Base-by-base conservation (phyloP, 129 eudicot genomes). In the Chrysanthemum lavandulifolium region DNA sequence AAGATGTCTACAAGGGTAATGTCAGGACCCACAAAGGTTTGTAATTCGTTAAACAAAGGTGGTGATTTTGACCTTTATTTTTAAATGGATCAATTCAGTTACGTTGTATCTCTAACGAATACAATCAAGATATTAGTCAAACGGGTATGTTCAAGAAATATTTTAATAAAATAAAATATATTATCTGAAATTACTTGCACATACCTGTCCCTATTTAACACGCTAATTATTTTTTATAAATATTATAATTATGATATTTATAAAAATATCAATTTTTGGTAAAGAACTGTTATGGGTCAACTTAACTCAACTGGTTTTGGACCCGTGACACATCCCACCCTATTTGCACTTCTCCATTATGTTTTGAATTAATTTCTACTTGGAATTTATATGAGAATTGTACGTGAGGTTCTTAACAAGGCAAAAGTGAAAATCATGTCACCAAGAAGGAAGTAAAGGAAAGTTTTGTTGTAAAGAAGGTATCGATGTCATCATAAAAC, bases 11-110 rank as follows among this genome's bases (percentile, higher is more conserved):
- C 82, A 95, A 88, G 86, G 97, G 99, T 50, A 95, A 95, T 85
- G 99, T 97, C 99, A 3, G 97, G 99, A 15, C 99, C 99, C 63
- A 95, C 99, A 1, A 95, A 95, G 99, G 99, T 95, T 56, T 5
- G 67, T 65, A 8, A 49, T 71, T 78, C 14, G 0, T 48, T n/a
- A n/a, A n/a, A n/a, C n/a, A 21, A 16, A 13, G 31, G 65, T 64
- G 54, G 43, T 29, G 18, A 23, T 16, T 29, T 61, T 11, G 21
- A 49, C 47, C 19, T 2, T 0, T 16, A 49, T 58, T 29, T 50
- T 25, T 50, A 29, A 73, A 73, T 25, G 19, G 5, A 51, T 69
- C 4, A 13, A 29, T 69, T 14, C 18, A 33, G 75, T 15, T 29
- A 40, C 0, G 64, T 70, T 36, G 36, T 2, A 57, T 70, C 40